A percentile compares a stretch with the other conserved stretches of the same genome.
Conservation (phyloP, 2,329 filamentous ascomycete species). For the Cladosporium sp. region DNA sequence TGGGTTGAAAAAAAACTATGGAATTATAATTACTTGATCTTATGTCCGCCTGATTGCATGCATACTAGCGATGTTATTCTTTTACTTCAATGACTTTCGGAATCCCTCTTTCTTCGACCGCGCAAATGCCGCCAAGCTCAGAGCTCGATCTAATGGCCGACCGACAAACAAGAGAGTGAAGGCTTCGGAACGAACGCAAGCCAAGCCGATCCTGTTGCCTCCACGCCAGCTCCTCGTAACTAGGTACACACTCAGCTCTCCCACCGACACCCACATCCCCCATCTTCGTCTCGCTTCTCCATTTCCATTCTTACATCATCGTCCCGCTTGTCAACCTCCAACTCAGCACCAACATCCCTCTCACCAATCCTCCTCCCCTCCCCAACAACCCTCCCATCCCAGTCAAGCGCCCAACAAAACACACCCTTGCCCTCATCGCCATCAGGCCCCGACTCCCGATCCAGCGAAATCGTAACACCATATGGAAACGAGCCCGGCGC, state of each 20-base stretch:
- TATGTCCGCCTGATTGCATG: not conserved
- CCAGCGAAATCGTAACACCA: conserved; percentile 59
- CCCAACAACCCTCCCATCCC: conserved; percentile 20
- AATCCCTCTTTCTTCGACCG: too few relatives aligned
- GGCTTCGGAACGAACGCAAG: too few relatives aligned
- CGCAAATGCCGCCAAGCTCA: not conserved
- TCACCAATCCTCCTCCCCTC: conserved; percentile 18
- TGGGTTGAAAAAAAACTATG: not conserved
- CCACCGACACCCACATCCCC: conserved; percentile 9
- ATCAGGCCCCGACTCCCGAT: conserved; percentile 58
- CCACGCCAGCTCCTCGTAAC: too few relatives aligned
- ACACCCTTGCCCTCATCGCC: conserved; percentile 53
- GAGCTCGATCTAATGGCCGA: not conserved
- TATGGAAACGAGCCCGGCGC: conserved; percentile 62
- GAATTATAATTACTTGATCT: not conserved
- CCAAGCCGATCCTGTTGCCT: too few relatives aligned
- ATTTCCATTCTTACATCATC: too few relatives aligned
- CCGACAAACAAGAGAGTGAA: too few relatives aligned
- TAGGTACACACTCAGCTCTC: conserved; percentile 10
- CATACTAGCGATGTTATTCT: not conserved
- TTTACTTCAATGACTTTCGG: not conserved
- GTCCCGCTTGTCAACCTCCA: conserved; percentile 25
- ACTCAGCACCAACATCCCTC: conserved; percentile 28
- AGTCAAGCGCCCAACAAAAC: conserved; percentile 61
- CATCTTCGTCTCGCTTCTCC: not conserved